Percentiles rank a stretch among this genome's conserved stretches.
Evolutionary conservation across 768 basidiomycete genomes (phyloP).

Genomic region (Tulasnella sp.): DNA sequence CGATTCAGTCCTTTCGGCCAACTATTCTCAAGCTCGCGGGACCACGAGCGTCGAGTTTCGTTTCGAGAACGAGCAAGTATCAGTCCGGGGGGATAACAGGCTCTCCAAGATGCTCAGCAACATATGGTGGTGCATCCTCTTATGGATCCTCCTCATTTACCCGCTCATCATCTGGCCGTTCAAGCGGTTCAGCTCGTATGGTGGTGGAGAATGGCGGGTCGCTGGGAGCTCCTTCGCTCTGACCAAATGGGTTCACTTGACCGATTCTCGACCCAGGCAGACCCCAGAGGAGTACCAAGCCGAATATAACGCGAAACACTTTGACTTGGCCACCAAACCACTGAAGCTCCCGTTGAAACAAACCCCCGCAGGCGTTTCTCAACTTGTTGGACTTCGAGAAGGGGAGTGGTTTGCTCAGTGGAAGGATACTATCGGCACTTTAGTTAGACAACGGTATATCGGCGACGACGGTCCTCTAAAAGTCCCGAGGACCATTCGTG

Average conservation of each 20-base stretch:
- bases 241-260: conserved; percentile 25
- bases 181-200: conserved; percentile 57
- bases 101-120: conserved; percentile 66
- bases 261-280: conserved; percentile 29
- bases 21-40: conserved; percentile 39
- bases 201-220: conserved; percentile 63
- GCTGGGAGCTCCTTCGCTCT: conserved; percentile 26
- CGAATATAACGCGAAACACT: not conserved
- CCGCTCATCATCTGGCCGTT: conserved; percentile 75
- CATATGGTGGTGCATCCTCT: conserved; percentile 65
- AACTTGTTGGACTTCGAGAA: conserved; percentile 58
- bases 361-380: conserved; percentile 40
- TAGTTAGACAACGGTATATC: conserved; percentile 43
- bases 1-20: conserved; percentile 39
- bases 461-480: conserved; percentile 11
- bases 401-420: conserved; percentile 76
- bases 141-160: conserved; percentile 67
- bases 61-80: conserved; percentile 49
- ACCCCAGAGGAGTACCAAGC: conserved; percentile 23
- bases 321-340: not conserved
- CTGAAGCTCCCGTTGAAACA: conserved; percentile 23
- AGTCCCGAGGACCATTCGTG: conserved; percentile 10
- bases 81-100: conserved; percentile 63
- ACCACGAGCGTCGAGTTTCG: conserved; percentile 50
- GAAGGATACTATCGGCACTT: conserved; percentile 63